Conservation (phyloP, 352 stramenopile genomes). For the Globisporangium carolinianum region DNA sequence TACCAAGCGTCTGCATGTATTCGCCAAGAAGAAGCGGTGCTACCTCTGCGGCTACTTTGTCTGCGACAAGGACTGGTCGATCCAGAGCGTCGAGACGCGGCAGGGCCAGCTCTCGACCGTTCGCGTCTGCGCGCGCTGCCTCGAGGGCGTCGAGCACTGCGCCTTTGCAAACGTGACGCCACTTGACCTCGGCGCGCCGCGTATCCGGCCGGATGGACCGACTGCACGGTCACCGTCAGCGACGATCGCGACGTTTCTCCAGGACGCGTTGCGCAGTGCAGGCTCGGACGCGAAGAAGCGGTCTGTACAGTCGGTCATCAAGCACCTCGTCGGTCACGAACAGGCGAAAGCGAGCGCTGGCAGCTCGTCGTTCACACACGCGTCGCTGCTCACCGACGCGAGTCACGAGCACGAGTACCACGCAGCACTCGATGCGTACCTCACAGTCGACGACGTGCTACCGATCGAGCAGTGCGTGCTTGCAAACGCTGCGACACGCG, state of each 20-base stretch:
- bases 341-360: conserved; percentile 8
- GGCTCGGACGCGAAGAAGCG: conserved; percentile 17
- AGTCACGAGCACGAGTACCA: conserved; percentile 12
- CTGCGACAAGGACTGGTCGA: conserved; percentile 29
- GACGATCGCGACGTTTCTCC: conserved; percentile 16
- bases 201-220: conserved; percentile 10
- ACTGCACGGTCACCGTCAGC: not conserved
- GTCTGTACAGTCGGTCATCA: conserved; percentile 54
- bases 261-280: conserved; percentile 15
- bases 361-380: conserved; percentile 3
- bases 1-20: conserved; percentile 31
- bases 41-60: conserved; percentile 31
- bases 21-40: conserved; percentile 29
- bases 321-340: conserved; percentile 44
- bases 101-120: conserved; percentile 28
- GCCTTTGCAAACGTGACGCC: conserved; percentile 42
- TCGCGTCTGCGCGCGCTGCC: conserved; percentile 37
- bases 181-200: conserved; percentile 15
- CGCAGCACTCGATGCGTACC: conserved; percentile 8
- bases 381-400: conserved; percentile 1
- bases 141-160: conserved; percentile 43
- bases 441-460: conserved; percentile 3
- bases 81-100: conserved; percentile 22
- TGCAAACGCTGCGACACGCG: conserved; percentile 37
- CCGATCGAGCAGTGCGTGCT: conserved; percentile 33